Percentiles rank a stretch among this genome's conserved stretches.
Evolutionary conservation across 345 rosid genomes (phyloP).

Genomic region (Linum usitatissimum): DNA sequence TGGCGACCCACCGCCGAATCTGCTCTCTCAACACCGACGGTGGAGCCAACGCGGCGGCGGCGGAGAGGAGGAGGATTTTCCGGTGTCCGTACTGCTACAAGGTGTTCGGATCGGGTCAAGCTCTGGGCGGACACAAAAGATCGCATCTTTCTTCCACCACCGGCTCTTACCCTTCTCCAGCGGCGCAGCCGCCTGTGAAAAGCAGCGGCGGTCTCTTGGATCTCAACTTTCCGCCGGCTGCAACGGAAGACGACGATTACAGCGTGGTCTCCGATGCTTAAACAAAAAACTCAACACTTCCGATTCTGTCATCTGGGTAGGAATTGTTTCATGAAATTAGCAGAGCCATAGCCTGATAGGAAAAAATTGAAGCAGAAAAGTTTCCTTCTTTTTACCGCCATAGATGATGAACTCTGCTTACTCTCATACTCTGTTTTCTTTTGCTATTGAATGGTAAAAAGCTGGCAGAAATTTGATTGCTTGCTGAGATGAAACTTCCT

Average conservation of each 20-base stretch:
- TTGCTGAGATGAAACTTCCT: no score
- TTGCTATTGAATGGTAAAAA: no score
- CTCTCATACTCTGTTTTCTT: no score
- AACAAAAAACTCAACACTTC: no score
- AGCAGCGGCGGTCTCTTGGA: neutral
- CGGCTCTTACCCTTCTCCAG: constrained; percentile 12
- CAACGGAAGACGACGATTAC: neutral
- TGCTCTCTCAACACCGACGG: constrained; percentile 32
- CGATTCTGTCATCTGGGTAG: no score
- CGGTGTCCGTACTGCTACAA: constrained; percentile 77
- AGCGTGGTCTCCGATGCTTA: neutral
- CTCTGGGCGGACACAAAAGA: constrained; percentile 94
- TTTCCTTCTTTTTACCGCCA: no score
- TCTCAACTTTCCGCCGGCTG: neutral
- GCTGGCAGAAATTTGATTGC: no score
- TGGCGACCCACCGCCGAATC: constrained; percentile 63
- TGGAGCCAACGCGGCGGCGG: neutral
- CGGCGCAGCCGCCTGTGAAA: neutral
- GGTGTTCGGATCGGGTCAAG: constrained; percentile 89
- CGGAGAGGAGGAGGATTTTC: constrained; percentile 38
- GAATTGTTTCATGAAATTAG: no score
- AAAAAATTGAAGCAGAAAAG: no score
- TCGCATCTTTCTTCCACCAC: constrained; percentile 44
- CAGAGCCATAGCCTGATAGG: no score
- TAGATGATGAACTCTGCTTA: no score